Conservation (phyloP, 331 rosid species). For the Cucumis variabilis region DNA sequence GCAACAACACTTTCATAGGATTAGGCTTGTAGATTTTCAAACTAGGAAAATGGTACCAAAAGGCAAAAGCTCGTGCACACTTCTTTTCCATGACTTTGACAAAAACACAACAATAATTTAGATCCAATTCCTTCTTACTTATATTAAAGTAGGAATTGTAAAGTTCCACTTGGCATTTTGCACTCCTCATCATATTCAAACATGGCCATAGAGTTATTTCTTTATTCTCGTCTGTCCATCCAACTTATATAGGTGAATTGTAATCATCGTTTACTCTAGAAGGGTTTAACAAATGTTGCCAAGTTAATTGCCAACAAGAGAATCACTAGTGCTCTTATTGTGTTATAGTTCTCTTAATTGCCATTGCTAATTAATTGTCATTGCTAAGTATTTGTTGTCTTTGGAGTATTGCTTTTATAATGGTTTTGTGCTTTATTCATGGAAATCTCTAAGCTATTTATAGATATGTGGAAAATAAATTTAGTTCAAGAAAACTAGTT, state of each 20-base stretch:
- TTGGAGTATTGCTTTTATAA: too few relatives aligned
- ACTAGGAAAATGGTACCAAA: not conserved
- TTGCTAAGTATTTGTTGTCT: not conserved
- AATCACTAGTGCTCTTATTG: not conserved
- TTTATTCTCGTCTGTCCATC: not conserved
- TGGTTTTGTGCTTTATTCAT: too few relatives aligned
- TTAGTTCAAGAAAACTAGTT: too few relatives aligned
- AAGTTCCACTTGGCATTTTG: slow-evolving; percentile 7
- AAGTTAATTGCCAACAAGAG: not conserved
- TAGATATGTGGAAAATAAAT: too few relatives aligned
- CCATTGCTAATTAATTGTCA: not conserved
- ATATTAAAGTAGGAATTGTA: not conserved
- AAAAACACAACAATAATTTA: not conserved
- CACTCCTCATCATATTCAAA: slow-evolving; percentile 9
- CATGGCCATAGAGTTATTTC: not conserved
- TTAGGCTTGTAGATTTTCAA: not conserved
- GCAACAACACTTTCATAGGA: not conserved
- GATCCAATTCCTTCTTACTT: not conserved
- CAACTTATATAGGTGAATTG: not conserved
- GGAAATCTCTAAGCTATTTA: too few relatives aligned
- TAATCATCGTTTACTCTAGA: not conserved
- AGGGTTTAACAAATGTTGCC: not conserved
- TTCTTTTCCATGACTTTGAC: not conserved
- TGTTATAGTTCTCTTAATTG: not conserved
- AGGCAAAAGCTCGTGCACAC: not conserved